Evolutionary conservation across 2,329 filamentous ascomycete genomes (phyloP).

Genomic region (Colletotrichum liaoningense): DNA sequence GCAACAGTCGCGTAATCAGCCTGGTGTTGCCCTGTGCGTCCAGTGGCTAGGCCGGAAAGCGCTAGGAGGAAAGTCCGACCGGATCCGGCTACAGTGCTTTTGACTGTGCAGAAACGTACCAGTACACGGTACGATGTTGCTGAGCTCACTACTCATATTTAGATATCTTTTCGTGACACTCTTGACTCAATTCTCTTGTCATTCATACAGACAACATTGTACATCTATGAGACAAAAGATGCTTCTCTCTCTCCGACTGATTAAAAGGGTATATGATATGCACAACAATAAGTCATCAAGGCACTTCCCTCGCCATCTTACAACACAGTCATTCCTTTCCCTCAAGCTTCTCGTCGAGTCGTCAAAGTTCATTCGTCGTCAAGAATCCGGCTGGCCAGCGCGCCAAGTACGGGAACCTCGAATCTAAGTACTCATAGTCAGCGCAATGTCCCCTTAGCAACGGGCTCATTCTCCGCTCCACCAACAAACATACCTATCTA

Average conservation of each 20-base stretch:
- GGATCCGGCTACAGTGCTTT: constrained; percentile 25
- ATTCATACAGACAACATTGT: background rate
- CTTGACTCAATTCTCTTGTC: background rate
- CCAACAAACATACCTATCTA: constrained; percentile 63
- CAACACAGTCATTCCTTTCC: background rate
- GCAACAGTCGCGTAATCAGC: constrained; percentile 40
- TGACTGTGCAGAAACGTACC: fast-evolving
- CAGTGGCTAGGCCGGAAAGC: constrained; percentile 23
- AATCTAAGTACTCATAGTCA: constrained; percentile 64
- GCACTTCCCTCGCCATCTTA: background rate
- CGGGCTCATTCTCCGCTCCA: background rate
- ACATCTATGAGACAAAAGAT: background rate
- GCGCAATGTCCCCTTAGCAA: constrained; percentile 59
- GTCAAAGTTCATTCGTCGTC: constrained; percentile 74
- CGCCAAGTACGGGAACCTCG: constrained; percentile 89
- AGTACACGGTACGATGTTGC: background rate
- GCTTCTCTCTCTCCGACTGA: constrained; percentile 3
- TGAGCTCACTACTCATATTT: too few species aligned
- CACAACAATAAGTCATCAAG: constrained; percentile 29
- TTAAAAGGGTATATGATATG: constrained; percentile 36
- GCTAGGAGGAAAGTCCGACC: constrained; percentile 37
- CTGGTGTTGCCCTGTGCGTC: constrained; percentile 37
- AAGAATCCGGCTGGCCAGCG: constrained; percentile 86
- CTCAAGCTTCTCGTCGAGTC: background rate
- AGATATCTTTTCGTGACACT: too few species aligned